Percentiles rank a stretch among this genome's conserved stretches.
Evolutionary conservation across 176 grass and related monocot genomes (phyloP).

Genomic region (Pontederia paniculata): DNA sequence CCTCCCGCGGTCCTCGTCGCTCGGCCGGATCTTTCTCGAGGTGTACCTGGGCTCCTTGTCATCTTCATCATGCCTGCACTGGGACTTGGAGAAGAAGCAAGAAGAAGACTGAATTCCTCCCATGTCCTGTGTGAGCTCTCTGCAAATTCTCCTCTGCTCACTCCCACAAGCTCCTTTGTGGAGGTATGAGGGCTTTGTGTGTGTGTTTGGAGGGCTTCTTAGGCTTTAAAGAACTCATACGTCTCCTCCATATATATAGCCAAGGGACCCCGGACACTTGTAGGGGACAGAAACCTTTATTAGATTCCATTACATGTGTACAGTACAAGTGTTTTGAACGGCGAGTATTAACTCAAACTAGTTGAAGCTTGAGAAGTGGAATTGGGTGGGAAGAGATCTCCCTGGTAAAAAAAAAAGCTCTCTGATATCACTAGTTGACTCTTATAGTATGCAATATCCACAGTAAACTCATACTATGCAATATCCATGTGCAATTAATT

Average conservation of each 20-base stretch:
- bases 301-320: no score
- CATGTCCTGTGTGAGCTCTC: no score
- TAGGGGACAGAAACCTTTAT: no score
- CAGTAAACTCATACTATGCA: no score
- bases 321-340: no score
- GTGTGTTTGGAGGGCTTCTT: background rate
- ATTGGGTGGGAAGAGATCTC: no score
- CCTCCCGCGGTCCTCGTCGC: slow-evolving; percentile 50
- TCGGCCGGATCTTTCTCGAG: slow-evolving; percentile 51
- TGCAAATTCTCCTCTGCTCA: slow-evolving; percentile 3
- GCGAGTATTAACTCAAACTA: no score
- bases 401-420: no score
- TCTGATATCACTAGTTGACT: no score
- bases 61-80: slow-evolving; percentile 22
- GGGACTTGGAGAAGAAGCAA: slow-evolving; percentile 16
- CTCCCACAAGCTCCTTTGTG: background rate
- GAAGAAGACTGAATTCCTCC: slow-evolving; percentile 7
- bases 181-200: background rate
- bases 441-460: no score
- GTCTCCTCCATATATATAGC: background rate
- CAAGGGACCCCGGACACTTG: background rate
- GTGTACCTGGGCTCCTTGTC: slow-evolving; percentile 26
- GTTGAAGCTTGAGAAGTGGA: no score
- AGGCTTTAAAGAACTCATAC: background rate
- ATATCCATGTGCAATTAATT: no score